Conservation (phyloP, 2,329 filamentous ascomycete species). For the Bipolaris gigantea region DNA sequence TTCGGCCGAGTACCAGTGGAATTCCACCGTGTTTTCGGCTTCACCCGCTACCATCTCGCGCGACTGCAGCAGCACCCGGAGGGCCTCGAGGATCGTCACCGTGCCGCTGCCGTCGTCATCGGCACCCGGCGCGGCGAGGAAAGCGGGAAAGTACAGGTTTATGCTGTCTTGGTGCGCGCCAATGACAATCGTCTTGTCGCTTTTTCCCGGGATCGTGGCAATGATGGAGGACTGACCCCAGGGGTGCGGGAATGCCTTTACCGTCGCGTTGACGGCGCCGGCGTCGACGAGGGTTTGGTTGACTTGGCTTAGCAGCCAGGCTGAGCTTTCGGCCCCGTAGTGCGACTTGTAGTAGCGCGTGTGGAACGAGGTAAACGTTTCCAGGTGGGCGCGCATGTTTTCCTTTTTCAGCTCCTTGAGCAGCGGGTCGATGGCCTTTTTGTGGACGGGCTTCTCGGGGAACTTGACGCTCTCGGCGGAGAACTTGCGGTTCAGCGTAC, state of each 20-base stretch:
- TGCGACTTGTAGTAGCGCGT: slow-evolving; percentile 81
- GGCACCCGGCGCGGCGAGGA: slow-evolving; percentile 86
- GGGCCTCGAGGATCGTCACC: slow-evolving; percentile 90
- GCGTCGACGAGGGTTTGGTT: slow-evolving; percentile 70
- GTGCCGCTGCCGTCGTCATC: slow-evolving; percentile 94
- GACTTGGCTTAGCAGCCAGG: slow-evolving; percentile 81
- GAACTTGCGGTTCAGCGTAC: slow-evolving; percentile 45
- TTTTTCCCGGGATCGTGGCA: slow-evolving; percentile 84
- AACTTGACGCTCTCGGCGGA: slow-evolving; percentile 58
- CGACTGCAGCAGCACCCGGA: slow-evolving; percentile 78
- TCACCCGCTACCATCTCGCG: slow-evolving; percentile 70
- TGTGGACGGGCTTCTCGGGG: slow-evolving; percentile 66
- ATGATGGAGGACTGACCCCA: slow-evolving; percentile 94
- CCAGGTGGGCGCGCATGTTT: slow-evolving; percentile 76
- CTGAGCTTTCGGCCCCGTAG: slow-evolving; percentile 79
- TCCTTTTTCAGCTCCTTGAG: slow-evolving; percentile 70
- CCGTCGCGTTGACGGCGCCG: slow-evolving; percentile 70
- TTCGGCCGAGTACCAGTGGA: slow-evolving; percentile 94
- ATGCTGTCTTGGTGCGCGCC: slow-evolving; percentile 83
- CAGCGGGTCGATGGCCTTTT: slow-evolving; percentile 68
- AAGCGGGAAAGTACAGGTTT: slow-evolving; percentile 83
- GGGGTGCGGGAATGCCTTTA: slow-evolving; percentile 73
- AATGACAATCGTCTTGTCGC: slow-evolving; percentile 81
- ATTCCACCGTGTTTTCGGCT: slow-evolving; percentile 85
- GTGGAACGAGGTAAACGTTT: slow-evolving; percentile 77